phyloP scores from a whole-genome alignment of 768 basidiomycete species.

The Lepiota venenata region DNA sequence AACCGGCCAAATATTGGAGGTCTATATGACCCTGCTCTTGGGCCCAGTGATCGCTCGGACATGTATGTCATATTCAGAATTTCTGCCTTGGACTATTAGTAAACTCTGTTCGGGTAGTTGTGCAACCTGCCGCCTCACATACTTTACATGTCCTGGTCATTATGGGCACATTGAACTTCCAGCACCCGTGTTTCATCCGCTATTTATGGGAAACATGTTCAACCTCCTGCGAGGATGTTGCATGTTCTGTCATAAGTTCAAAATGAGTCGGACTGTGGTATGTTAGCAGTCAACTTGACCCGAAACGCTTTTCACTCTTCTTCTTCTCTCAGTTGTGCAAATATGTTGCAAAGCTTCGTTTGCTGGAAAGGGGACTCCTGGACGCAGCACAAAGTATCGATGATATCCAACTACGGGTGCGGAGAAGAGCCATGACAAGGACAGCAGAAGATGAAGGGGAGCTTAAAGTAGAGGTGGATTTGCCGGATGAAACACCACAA shows the following conservation, averaged over 20 bases:
- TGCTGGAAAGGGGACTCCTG: constrained; percentile 88
- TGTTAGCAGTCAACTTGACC: constrained; percentile 12
- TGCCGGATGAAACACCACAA: constrained; percentile 52
- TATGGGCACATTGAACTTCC: constrained; percentile 98
- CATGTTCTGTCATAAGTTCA: constrained; percentile 93
- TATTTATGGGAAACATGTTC: constrained; percentile 92
- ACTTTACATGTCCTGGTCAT: constrained; percentile 96
- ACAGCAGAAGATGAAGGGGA: constrained; percentile 37
- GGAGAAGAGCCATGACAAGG: constrained; percentile 28
- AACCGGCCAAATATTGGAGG: constrained; percentile 91
- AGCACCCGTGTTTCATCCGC: constrained; percentile 91
- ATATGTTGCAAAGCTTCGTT: constrained; percentile 80
- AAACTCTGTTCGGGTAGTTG: constrained; percentile 53
- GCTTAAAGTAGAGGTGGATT: constrained; percentile 41
- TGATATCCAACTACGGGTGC: constrained; percentile 48
- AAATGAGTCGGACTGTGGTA: constrained; percentile 72
- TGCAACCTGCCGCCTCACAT: constrained; percentile 87
- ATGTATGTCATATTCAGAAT: constrained; percentile 57
- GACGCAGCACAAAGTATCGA: constrained; percentile 79
- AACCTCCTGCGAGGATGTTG: constrained; percentile 85
- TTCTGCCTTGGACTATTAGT: constrained; percentile 1
- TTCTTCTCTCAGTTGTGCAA: constrained; percentile 57
- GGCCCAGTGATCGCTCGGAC: constrained; percentile 84
- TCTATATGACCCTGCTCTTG: constrained; percentile 93
- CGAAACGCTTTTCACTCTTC: constrained; percentile 7